Base-by-base conservation (phyloP, 2,329 filamentous ascomycete species). In the Arthrinium puccinioides region DNA sequence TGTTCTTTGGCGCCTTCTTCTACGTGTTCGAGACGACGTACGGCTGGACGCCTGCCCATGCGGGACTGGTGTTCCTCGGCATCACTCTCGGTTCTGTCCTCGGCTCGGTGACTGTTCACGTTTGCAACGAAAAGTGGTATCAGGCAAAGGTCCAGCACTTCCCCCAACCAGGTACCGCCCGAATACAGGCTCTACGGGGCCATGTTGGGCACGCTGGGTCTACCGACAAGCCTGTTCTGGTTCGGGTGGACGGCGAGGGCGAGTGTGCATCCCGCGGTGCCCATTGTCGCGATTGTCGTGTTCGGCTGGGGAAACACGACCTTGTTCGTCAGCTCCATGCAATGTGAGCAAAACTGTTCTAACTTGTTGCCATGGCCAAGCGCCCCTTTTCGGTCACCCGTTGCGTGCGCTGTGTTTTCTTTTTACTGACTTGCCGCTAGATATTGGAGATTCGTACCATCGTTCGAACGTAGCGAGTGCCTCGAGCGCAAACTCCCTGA, bases 221-320 rank as follows among this genome's bases (percentile, higher is more conserved):
- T 79, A 6, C 72, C 74, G 1, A 36, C 72, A 1, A 67, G 67
- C 0, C 50, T 81, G 9, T 79, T 79, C 48, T 77, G 76, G 73
- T 77, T 77, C 44, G 74, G 66, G 1, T 81, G 76, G 76, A 68
- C 70, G 2, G 68, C 71, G 1, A 54, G 61, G 5, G 40, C 45
- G 1, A 60, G 59, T 6, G 50, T 70, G 2, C 63, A 65, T 4
- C 79, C 74, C 71, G 67, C 64, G 0, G 65, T 66, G 16, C 66
- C 72, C 0, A 63, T 69, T 0, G 53, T 70, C 0, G 69, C 72
- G 4, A 70, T 75, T 7, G 58, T 77, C 3, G 61, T 70, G 0
- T 80, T 81, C 47, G 72, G 72, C 0, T 77, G 71, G 66, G 76
- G 76, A 2, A 79, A 79, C 45, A 54, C 80, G 1, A 74, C 67